phyloP scores from a whole-genome alignment of 768 basidiomycete genomes.

The Pilatotrama ljubarskyi region DNA sequence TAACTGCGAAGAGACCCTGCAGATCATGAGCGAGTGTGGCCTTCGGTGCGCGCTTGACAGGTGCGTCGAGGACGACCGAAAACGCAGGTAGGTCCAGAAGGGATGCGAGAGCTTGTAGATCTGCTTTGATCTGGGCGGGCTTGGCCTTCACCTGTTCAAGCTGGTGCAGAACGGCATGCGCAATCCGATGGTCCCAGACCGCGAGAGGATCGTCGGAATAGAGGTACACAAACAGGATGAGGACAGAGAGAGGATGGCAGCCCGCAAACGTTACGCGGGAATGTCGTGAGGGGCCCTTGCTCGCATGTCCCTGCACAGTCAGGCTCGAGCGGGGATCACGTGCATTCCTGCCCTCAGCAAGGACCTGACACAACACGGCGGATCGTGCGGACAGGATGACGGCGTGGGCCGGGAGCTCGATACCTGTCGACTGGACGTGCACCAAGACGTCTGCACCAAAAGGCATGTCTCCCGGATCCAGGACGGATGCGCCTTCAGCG shows the following conservation, averaged over 20 bases:
- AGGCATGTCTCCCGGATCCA: neutral
- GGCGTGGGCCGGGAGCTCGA: conserved; percentile 60
- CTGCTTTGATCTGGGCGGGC: conserved; percentile 53
- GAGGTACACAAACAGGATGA: conserved; percentile 82
- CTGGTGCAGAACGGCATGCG: conserved; percentile 40
- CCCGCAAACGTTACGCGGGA: conserved; percentile 46
- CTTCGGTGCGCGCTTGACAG: conserved; percentile 54
- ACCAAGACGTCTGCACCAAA: conserved; percentile 69
- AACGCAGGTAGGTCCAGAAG: conserved; percentile 61
- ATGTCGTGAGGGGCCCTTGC: neutral
- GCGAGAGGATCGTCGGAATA: conserved; percentile 84
- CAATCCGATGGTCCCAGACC: conserved; percentile 80
- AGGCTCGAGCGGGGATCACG: conserved; percentile 35
- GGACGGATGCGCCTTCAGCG: neutral
- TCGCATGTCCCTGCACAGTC: conserved; percentile 29
- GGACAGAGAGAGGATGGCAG: conserved; percentile 62
- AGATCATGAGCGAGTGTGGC: conserved; percentile 55
- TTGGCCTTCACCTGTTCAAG: conserved; percentile 44
- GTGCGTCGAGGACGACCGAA: conserved; percentile 52
- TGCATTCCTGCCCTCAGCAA: conserved; percentile 37
- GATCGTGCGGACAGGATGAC: conserved; percentile 66
- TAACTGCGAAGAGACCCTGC: conserved; percentile 45
- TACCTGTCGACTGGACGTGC: conserved; percentile 41
- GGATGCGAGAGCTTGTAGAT: conserved; percentile 60
- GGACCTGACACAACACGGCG: conserved; percentile 41